phyloP scores from a whole-genome alignment of 1,139 yeast species.

The Hanseniaspora sp. region DNA sequence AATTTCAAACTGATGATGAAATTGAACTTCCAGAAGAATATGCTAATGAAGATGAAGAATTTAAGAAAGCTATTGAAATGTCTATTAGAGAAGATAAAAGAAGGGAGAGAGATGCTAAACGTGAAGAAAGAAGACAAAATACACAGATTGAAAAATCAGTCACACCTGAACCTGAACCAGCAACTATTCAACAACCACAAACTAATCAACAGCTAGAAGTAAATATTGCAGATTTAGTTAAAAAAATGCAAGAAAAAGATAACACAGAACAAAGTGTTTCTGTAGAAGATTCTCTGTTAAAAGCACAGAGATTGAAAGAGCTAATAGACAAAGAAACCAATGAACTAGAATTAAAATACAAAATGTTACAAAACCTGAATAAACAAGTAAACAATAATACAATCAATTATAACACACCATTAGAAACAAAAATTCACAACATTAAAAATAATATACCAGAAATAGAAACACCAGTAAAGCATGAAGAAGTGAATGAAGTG shows the following conservation, averaged over 20 bases:
- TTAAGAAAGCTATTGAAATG: constrained; percentile 64
- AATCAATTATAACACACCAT: background rate
- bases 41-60: constrained; percentile 60
- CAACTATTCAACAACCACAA: background rate
- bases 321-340: constrained; percentile 12
- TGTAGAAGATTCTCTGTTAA: constrained; percentile 2
- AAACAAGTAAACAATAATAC: constrained; percentile 1
- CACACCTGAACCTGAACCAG: constrained; percentile 17
- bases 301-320: constrained; percentile 13
- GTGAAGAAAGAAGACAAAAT: constrained; percentile 16
- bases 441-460: background rate
- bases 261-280: background rate
- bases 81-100: constrained; percentile 36
- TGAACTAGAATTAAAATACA: constrained; percentile 13
- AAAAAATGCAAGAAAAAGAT: constrained; percentile 8
- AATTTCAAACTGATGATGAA: constrained; percentile 41
- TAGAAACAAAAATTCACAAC: constrained; percentile 2
- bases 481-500: constrained; percentile 15
- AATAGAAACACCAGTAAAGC: background rate
- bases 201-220: background rate
- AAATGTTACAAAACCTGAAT: constrained; percentile 10
- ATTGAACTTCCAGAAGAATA: constrained; percentile 14
- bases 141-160: constrained; percentile 2
- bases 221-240: constrained; percentile 7
- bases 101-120: constrained; percentile 17